Base-by-base conservation (phyloP, 345 rosid species). In the Gossypium thurberi region DNA sequence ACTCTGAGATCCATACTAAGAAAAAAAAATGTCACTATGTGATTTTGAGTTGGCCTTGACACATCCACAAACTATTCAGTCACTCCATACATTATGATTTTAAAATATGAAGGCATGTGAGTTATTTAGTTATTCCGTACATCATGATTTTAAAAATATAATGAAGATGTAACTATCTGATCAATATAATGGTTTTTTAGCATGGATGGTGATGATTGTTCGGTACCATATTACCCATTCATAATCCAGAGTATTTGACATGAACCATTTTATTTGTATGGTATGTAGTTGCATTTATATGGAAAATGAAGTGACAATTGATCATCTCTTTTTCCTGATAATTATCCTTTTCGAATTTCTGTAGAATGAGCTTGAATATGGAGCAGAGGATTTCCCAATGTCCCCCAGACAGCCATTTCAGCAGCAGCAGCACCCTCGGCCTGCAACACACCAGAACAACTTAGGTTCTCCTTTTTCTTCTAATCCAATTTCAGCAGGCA, bases 351-450 rank as follows among this genome's bases (percentile, higher is more conserved):
- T 8, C 1, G 7, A 63, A 43, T 63, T 71, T 77, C 6, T 77
- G 74, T 80, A 93, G 98, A 90, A 88, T 76, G 98, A 88, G 77
- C 81, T 93, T 33, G 97, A 91, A 52, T 79, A 77, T 77, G 82
- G 90, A 33, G 81, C 81, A 59, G 97, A 88, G 68, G 97, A 91
- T 53, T 70, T 85, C 3, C 71, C 93, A 5, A 69, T 78, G 65
- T 84, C 87, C 26, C 88, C 87, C 14, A 74, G 84, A 77, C 78
- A 74, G n/a, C 78, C 84, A 13, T 28, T 76, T 75, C 89, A 84
- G 78, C 89, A 80, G 37, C 83, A 78, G 44, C 84, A 79, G 55
- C 86, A 82, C 42, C 74, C 78, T 55, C 90, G 77, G 71, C 58
- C 74, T 1, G 78, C 57, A 0, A 18, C 75, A 56, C 72, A 78